phyloP scores from a whole-genome alignment of 345 rosid genomes.

The Fremontodendron californicum region DNA sequence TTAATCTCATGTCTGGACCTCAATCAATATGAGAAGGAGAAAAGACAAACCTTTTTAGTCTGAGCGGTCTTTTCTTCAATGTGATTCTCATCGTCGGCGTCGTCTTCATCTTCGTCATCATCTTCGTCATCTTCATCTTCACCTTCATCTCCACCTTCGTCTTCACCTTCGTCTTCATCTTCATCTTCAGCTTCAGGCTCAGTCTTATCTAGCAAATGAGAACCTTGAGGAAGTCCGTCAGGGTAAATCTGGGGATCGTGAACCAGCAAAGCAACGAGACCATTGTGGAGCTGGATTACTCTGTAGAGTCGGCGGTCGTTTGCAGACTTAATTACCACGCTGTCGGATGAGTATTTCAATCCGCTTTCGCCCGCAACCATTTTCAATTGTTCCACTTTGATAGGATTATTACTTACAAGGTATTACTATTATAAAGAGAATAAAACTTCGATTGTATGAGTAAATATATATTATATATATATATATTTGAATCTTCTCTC shows the following conservation, averaged over 20 bases:
- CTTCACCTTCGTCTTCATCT: conserved; percentile 27
- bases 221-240: conserved; percentile 30
- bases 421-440: not conserved
- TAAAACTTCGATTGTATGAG: not conserved
- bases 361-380: conserved; percentile 29
- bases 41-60: conserved; percentile 60
- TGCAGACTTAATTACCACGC: conserved; percentile 74
- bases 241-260: conserved; percentile 93
- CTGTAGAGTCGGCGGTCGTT: conserved; percentile 75
- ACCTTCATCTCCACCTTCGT: conserved; percentile 23
- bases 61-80: conserved; percentile 38
- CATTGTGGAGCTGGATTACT: conserved; percentile 60
- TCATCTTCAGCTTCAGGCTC: conserved; percentile 21
- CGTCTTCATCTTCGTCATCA: conserved; percentile 2
- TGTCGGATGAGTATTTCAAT: conserved; percentile 43
- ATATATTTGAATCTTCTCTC: not conserved
- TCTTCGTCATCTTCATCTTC: conserved; percentile 19
- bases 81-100: conserved; percentile 16
- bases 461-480: not conserved
- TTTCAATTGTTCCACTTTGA: not conserved
- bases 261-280: conserved; percentile 77
- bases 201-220: conserved; percentile 7
- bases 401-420: not conserved
- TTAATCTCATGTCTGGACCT: not conserved
- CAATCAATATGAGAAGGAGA: not conserved